phyloP scores from a whole-genome alignment of 2,329 filamentous ascomycete genomes.

The Emergomyces pasteurianus region DNA sequence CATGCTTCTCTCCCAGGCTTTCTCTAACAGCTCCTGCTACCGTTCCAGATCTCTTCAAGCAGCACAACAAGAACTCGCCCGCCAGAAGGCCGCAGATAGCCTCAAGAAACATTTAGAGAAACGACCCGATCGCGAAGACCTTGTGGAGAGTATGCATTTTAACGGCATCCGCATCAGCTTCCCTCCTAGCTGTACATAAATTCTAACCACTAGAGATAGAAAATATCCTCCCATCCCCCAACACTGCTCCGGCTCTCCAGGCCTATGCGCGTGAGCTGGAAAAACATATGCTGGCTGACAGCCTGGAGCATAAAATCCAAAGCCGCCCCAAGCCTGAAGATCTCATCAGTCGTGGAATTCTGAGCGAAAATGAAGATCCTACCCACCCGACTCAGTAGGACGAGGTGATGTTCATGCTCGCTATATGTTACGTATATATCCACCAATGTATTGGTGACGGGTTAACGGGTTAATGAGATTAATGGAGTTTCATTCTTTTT shows the following conservation, averaged over 20 bases:
- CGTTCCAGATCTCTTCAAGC: slow-evolving; percentile 39
- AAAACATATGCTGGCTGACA: slow-evolving; percentile 78
- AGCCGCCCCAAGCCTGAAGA: slow-evolving; percentile 64
- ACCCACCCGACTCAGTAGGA: slow-evolving; percentile 13
- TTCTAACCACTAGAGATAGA: slow-evolving; percentile 37
- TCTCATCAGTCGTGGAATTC: slow-evolving; percentile 66
- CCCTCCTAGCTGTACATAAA: neutral
- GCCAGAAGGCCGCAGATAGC: slow-evolving; percentile 50
- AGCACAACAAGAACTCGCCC: slow-evolving; percentile 50
- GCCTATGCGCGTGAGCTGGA: slow-evolving; percentile 75
- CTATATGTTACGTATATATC: neutral
- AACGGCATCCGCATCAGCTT: slow-evolving; percentile 3
- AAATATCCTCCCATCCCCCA: slow-evolving; percentile 75
- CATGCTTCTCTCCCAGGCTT: neutral
- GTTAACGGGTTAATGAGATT: neutral
- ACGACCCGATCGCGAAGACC: slow-evolving; percentile 56
- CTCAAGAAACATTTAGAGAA: slow-evolving; percentile 53
- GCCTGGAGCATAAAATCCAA: slow-evolving; percentile 74
- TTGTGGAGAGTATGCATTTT: slow-evolving; percentile 60
- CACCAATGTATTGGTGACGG: neutral
- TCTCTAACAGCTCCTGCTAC: neutral
- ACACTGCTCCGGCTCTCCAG: slow-evolving; percentile 64
- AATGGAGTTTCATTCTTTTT: neutral
- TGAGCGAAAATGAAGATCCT: slow-evolving; percentile 51
- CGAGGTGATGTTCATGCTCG: neutral